Percentiles rank a stretch among this genome's conserved stretches.
phyloP scores from a whole-genome alignment of 2,329 filamentous ascomycete genomes.

The Fonsecaea erecta region DNA sequence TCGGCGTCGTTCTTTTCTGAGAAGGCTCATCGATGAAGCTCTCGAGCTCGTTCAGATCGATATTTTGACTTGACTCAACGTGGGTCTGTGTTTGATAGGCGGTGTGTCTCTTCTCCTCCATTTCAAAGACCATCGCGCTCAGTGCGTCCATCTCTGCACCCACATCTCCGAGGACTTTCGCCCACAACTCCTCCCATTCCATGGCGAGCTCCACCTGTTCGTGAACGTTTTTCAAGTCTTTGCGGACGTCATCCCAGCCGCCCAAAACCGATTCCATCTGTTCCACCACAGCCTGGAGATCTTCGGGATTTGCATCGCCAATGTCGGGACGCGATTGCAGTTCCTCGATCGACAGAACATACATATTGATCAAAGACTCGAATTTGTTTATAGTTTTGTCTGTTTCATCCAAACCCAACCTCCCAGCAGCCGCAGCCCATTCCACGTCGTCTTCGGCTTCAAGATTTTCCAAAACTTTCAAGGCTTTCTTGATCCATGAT shows the following conservation, averaged over 20 bases:
- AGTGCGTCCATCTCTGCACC: constrained; percentile 84
- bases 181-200: constrained; percentile 99
- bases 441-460: constrained; percentile 97
- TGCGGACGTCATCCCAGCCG: constrained; percentile 83
- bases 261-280: constrained; percentile 88
- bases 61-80: constrained; percentile 61
- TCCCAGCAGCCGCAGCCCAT: constrained; percentile 87
- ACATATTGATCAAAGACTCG: constrained; percentile 86
- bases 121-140: constrained; percentile 85
- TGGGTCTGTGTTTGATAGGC: constrained; percentile 68
- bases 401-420: constrained; percentile 59
- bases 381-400: constrained; percentile 78
- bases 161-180: constrained; percentile 89
- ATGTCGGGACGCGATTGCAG: constrained; percentile 82
- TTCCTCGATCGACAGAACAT: constrained; percentile 90
- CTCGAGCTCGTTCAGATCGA: constrained; percentile 86
- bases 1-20: constrained; percentile 57
- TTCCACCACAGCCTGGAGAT: constrained; percentile 74
- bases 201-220: constrained; percentile 93
- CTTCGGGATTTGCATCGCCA: constrained; percentile 67
- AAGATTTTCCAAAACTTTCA: constrained; percentile 82
- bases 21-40: constrained; percentile 88
- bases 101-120: constrained; percentile 93
- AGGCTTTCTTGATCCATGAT: constrained; percentile 90
- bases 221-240: constrained; percentile 77